Base-by-base conservation (phyloP, 805 yeast genomes). In the Metschnikowia kunwiensis region DNA sequence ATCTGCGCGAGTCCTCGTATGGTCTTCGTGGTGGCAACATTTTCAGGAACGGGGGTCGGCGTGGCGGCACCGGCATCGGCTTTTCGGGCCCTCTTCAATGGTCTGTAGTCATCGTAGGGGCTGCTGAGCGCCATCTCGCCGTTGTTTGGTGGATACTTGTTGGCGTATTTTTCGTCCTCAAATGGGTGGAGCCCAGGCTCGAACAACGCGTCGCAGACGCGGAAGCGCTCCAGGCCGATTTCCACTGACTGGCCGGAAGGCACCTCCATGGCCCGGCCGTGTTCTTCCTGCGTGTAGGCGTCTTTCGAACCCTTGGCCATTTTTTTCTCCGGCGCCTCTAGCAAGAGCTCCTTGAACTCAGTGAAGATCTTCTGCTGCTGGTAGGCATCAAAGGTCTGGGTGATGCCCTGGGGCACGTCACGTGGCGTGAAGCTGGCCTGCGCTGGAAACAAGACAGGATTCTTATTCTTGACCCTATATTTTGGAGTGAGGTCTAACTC, bases 221-320 rank as follows among this genome's bases (percentile, higher is more conserved):
- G 68, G 44, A 65, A 79, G 40, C 95, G 68, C 46, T 79, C 83
- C 26, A 65, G 60, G 3, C 75, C 75, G 40, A 83, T 72, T 28
- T 78, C 77, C 12, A 83, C 55, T 19, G 75, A 70, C 47, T 82
- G 80, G 1, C 94, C 94, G 51, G 82, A 77, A 12, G 94, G 91
- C 11, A 86, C 65, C 60, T 87, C 95, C 53, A 81, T 82, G 19
- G 71, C 59, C 46, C 88, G 54, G 28, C 63, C 55, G 39, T 57
- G 47, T 12, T 49, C 43, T 21, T 50, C 61, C 23, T 53, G 54
- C 25, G 54, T 49, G 40, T 58, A 61, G 21, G 50, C 43, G 29
- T 60, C 67, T 30, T 48, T 53, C 12, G 54, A 38, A 27, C 48
- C 40, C n/a, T 43, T 43, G 21, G 46, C 41, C 20, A 50, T 38